Conservation (phyloP, 495 filamentous ascomycete genomes). For the Pseudevernia furfuracea region DNA sequence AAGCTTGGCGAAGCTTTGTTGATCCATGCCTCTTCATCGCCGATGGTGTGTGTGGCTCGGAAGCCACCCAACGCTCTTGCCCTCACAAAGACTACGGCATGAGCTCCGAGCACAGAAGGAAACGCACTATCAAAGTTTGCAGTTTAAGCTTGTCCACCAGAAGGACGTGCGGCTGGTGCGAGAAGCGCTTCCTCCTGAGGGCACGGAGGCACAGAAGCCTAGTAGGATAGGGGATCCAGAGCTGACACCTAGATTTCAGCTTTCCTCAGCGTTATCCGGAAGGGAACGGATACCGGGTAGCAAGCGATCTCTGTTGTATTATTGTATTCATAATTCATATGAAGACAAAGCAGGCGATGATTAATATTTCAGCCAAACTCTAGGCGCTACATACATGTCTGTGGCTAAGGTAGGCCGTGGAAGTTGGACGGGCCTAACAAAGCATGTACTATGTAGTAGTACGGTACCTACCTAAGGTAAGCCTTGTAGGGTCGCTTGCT, state of each 20-base stretch:
- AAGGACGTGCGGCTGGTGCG: background rate
- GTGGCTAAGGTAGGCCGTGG: slow-evolving; percentile 4
- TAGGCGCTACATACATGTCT: slow-evolving; percentile 3
- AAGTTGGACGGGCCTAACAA: background rate
- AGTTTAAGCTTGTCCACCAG: background rate
- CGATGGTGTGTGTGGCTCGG: background rate
- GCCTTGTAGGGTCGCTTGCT: background rate
- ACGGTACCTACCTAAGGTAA: no score
- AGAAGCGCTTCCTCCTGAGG: background rate
- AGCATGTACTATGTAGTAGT: background rate
- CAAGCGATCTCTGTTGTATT: background rate
- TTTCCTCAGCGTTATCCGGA: background rate
- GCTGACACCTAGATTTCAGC: background rate
- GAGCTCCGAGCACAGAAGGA: background rate
- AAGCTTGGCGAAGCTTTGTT: background rate
- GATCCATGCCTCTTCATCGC: background rate
- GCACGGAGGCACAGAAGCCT: background rate
- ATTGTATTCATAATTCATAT: no score
- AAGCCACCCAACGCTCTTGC: background rate
- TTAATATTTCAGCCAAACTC: background rate
- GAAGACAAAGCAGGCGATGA: slow-evolving; percentile 1
- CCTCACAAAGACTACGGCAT: background rate
- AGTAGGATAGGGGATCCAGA: background rate
- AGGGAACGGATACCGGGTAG: background rate
- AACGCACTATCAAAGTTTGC: background rate